Evolutionary conservation across 1,284 basidiomycete genomes (phyloP), one percentile per base, ranked within the genome.

Genomic region (Pseudozyma thailandica): DNA sequence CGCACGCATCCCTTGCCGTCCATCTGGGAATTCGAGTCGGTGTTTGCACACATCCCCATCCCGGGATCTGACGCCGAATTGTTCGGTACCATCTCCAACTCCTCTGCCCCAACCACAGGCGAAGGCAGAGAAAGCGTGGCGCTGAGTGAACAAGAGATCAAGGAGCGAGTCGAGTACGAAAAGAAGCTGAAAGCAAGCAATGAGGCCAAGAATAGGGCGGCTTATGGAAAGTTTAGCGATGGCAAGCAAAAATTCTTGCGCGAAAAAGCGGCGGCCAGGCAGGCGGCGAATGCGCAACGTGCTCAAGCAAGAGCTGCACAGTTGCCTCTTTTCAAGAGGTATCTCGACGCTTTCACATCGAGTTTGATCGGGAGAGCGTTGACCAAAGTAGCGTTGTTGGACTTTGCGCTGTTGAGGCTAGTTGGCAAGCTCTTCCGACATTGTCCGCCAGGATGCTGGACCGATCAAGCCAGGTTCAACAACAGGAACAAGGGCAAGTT

Each of bases 41-140:
- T 80, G 20, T 82, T 81, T 53, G 65, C 72, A 6, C 53, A 63
- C 20, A 62, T 81, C 6, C 79, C 78, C 9, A 50, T 79, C 23
- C 72, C 74, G 1, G 60, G 56, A 6, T 58, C 50, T 7, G 71
- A 69, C 16, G 44, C 43, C 10, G 70, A 71, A 37, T 49, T 66
- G 13, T 51, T 62, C 25, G 49, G 51, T 3, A 26, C 47, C 9
- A 8, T 28, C 15, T n/a, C 39, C 21, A 20, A 15, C 12, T 41
- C 37, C 3, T 4, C 8, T 3, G n/a, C 43, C 1, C 18, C 33
- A 10, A 43, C 20, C 27, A 12, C 23, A 15, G 16, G 28, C 5
- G 53, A 41, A 15, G 20, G 16, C 8, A 21, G n/a, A n/a, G n/a
- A 12, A 6, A 41, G 12, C 2, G 31, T 18, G 18, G 33, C n/a